phyloP scores from a whole-genome alignment of 1,284 basidiomycete species.

The Cystobasidiaceae sp. region DNA sequence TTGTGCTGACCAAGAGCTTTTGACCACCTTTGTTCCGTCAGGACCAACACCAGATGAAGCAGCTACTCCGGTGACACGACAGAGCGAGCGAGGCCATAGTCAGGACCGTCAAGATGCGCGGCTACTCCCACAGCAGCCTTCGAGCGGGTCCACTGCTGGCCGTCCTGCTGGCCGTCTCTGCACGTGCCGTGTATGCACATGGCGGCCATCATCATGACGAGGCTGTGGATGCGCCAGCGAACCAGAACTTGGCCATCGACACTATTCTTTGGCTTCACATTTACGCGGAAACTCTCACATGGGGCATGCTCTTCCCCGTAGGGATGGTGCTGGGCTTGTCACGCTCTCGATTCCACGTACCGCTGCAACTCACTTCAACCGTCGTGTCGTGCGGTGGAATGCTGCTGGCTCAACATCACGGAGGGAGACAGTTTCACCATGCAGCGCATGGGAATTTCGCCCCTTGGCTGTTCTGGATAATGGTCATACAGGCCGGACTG shows the following conservation, averaged over 20 bases:
- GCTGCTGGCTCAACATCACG: slow-evolving; percentile 37
- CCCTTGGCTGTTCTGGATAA: slow-evolving; percentile 35
- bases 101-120: no score
- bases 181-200: not conserved
- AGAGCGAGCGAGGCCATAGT: no score
- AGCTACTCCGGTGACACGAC: no score
- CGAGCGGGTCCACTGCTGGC: no score
- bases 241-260: slow-evolving; percentile 26
- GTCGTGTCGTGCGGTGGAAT: slow-evolving; percentile 34
- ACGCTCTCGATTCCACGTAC: slow-evolving; percentile 37
- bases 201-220: slow-evolving; percentile 1
- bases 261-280: slow-evolving; percentile 35
- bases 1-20: no score
- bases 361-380: slow-evolving; percentile 33
- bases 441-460: slow-evolving; percentile 38
- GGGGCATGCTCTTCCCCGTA: slow-evolving; percentile 39
- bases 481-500: slow-evolving; percentile 57
- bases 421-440: slow-evolving; percentile 37
- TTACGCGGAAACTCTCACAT: slow-evolving; percentile 33
- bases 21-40: no score
- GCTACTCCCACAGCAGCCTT: no score
- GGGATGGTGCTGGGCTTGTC: slow-evolving; percentile 41
- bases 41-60: no score
- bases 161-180: not conserved
- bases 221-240: not conserved